These are phyloP conservation scores for Trichosporon asahii DNA, from an alignment of 1,284 basidiomycete genomes.

Conservation along the genomic window DNA sequence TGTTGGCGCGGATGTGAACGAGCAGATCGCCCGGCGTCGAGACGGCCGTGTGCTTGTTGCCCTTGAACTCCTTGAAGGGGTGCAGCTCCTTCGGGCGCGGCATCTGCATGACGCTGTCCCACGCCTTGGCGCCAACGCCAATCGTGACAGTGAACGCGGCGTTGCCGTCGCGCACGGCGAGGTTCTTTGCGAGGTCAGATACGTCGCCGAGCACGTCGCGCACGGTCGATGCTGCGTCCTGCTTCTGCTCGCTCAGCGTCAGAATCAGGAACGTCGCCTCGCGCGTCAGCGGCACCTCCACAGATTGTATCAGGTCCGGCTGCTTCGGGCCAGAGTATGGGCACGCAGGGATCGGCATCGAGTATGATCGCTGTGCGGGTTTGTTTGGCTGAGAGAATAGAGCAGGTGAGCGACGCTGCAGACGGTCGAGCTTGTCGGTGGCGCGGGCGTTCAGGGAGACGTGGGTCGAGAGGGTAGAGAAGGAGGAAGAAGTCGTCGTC, in stretches of 20 bases:
- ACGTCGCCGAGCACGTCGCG: slow-evolving; percentile 7
- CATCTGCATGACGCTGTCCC: slow-evolving; percentile 17
- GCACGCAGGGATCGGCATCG: neutral
- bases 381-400: neutral
- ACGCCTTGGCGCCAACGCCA: slow-evolving; percentile 21
- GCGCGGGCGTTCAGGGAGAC: neutral
- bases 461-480: neutral
- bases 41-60: slow-evolving; percentile 17
- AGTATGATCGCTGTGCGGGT: neutral
- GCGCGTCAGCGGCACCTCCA: slow-evolving; percentile 17
- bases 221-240: neutral
- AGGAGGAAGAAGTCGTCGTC: neutral
- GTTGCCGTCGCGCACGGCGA: slow-evolving; percentile 16
- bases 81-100: slow-evolving; percentile 19
- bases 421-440: slow-evolving; percentile 2
- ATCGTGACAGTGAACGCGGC: slow-evolving; percentile 14
- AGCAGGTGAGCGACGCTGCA: neutral
- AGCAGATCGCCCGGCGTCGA: slow-evolving; percentile 22
- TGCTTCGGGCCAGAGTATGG: slow-evolving; percentile 2
- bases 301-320: slow-evolving; percentile 13
- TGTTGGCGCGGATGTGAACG: slow-evolving; percentile 21
- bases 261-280: slow-evolving; percentile 29
- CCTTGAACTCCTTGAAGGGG: slow-evolving; percentile 21
- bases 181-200: slow-evolving; percentile 19
- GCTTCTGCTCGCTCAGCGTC: slow-evolving; percentile 21